These are phyloP conservation scores for Podila clonocystis DNA, from an alignment of 192 early-diverging fungal species.

Conservation along the genomic window DNA sequence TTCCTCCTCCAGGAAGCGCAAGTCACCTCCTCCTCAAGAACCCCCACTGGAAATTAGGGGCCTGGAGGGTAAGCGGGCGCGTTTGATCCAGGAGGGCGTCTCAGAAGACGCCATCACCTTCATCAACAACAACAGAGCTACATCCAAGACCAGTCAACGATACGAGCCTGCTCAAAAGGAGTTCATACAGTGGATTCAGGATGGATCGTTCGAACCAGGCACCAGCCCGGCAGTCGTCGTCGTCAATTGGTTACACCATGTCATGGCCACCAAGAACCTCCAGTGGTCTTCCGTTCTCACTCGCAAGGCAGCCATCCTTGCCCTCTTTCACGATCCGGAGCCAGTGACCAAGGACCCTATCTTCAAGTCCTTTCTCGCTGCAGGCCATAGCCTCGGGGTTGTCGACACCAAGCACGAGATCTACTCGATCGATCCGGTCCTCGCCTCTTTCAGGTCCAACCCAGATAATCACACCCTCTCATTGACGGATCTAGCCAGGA, in stretches of 20 bases:
- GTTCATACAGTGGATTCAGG: slow-evolving; percentile 3
- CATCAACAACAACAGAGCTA: slow-evolving; percentile 5
- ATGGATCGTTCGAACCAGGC: slow-evolving; percentile 7
- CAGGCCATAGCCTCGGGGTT: neutral
- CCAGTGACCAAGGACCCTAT: neutral
- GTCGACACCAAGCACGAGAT: too few relatives aligned
- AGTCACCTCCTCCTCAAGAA: slow-evolving; percentile 9
- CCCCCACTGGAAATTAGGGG: slow-evolving; percentile 5
- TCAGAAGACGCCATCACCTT: slow-evolving; percentile 1
- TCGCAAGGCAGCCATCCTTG: slow-evolving; percentile 8
- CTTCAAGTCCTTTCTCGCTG: neutral
- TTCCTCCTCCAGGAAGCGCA: slow-evolving; percentile 9
- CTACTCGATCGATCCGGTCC: too few relatives aligned
- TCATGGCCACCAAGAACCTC: slow-evolving; percentile 7
- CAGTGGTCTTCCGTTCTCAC: slow-evolving; percentile 12
- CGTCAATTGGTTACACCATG: slow-evolving; percentile 8
- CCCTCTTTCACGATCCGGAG: slow-evolving; percentile 7
- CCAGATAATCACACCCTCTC: too few relatives aligned
- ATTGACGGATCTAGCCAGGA: neutral
- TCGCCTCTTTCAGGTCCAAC: too few relatives aligned
- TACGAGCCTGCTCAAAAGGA: slow-evolving; percentile 11
- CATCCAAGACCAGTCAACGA: neutral
- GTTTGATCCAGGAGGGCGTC: neutral
- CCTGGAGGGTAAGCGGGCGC: slow-evolving; percentile 9
- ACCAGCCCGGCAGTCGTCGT: slow-evolving; percentile 7